These are phyloP conservation scores for Suillus subaureus DNA, from an alignment of 768 basidiomycete species.

Conservation along the genomic window DNA sequence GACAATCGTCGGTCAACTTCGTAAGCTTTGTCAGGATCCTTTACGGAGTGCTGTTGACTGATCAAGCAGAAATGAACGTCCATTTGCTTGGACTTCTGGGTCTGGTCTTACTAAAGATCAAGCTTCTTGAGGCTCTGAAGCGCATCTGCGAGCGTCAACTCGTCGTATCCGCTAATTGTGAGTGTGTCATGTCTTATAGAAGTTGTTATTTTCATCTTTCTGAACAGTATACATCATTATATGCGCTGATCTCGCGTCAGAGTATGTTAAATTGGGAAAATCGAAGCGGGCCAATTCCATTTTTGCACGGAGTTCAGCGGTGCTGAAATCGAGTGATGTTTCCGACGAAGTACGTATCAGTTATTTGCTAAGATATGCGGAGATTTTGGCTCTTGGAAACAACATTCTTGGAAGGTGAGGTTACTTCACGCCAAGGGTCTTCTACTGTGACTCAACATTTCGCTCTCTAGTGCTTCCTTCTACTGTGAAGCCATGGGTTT, in stretches of 20 bases:
- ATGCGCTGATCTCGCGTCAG: slow-evolving; percentile 75
- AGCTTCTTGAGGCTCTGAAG: slow-evolving; percentile 64
- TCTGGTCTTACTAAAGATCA: slow-evolving; percentile 64
- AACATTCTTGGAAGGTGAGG: slow-evolving; percentile 61
- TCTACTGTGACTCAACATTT: slow-evolving; percentile 1
- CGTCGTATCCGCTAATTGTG: slow-evolving; percentile 51
- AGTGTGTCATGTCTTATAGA: slow-evolving; percentile 14
- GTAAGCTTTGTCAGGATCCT: slow-evolving; percentile 39
- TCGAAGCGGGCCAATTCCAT: slow-evolving; percentile 63
- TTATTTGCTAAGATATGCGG: slow-evolving; percentile 67
- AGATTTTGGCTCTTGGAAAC: slow-evolving; percentile 61
- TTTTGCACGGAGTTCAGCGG: slow-evolving; percentile 57
- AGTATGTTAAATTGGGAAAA: slow-evolving; percentile 81
- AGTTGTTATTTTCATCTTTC: background rate
- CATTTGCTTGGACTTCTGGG: slow-evolving; percentile 73
- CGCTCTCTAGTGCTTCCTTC: slow-evolving; percentile 41
- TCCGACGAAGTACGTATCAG: slow-evolving; percentile 55
- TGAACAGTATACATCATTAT: slow-evolving; percentile 57
- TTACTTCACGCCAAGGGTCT: background rate
- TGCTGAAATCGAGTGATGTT: slow-evolving; percentile 44
- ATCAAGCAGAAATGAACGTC: slow-evolving; percentile 49
- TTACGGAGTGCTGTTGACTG: background rate
- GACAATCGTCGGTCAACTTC: slow-evolving; percentile 48
- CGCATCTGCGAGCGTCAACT: slow-evolving; percentile 56
- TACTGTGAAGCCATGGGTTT: slow-evolving; percentile 64